phyloP scores from a whole-genome alignment of 371 early-diverging fungal genomes.

The Chytridium lagenaria region DNA sequence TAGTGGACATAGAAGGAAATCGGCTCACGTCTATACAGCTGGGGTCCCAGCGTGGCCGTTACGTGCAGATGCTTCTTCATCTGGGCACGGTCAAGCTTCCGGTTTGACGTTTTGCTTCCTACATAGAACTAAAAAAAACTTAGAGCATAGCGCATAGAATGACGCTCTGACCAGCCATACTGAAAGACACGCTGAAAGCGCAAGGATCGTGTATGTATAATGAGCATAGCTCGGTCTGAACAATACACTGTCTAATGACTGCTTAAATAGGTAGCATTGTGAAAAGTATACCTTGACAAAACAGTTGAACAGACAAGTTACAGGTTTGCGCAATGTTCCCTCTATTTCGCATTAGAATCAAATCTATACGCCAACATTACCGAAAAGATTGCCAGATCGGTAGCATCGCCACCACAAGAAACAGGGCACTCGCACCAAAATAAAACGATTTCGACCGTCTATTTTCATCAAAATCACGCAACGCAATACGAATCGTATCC shows the following conservation, averaged over 20 bases:
- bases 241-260: neutral
- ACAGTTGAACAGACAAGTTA: neutral
- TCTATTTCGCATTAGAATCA: too few relatives aligned
- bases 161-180: neutral
- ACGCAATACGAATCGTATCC: neutral
- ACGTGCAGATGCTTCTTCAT: constrained; percentile 10
- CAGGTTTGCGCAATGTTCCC: neutral
- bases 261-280: neutral
- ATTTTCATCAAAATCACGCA: constrained; percentile 15
- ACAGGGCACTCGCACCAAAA: neutral
- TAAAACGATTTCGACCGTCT: neutral
- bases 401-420: neutral
- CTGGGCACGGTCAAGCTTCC: neutral
- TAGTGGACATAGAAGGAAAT: neutral
- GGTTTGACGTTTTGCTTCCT: neutral
- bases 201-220: neutral
- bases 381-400: constrained; percentile 3
- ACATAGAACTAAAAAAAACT: neutral
- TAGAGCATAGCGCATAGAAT: neutral
- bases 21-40: neutral
- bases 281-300: neutral
- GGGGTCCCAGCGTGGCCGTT: neutral
- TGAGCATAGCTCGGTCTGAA: neutral
- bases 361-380: neutral
- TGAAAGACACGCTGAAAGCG: neutral